phyloP scores from a whole-genome alignment of 257 asterid genomes.

The Datura wrightii region DNA sequence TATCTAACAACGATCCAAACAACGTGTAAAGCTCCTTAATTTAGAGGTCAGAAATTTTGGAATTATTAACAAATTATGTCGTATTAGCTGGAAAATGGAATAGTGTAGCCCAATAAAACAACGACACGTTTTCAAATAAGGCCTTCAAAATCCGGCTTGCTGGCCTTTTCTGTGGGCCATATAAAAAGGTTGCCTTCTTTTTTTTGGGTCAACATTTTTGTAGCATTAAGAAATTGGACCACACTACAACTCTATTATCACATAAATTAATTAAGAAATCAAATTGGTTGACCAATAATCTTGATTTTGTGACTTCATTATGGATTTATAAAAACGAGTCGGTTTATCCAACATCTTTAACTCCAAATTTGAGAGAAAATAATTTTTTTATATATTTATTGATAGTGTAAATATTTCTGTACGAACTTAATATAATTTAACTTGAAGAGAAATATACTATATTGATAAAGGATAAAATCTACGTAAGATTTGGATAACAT shows the following conservation, averaged over 20 bases:
- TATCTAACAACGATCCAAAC: too few species aligned
- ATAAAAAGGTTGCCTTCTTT: neutral
- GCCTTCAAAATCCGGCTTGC: neutral
- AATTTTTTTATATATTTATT: too few species aligned
- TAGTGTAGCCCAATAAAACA: neutral
- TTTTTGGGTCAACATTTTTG: slow-evolving; percentile 1
- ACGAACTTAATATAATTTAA: too few species aligned
- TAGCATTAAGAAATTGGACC: slow-evolving; percentile 19
- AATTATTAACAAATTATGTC: neutral
- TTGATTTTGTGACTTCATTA: slow-evolving; percentile 16
- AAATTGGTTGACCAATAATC: slow-evolving; percentile 36
- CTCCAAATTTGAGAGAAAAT: neutral
- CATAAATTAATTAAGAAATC: neutral
- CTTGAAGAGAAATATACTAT: too few species aligned
- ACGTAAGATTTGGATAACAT: too few species aligned
- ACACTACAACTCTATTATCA: neutral
- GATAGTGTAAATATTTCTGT: too few species aligned
- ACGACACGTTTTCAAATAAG: neutral
- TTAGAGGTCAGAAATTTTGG: neutral
- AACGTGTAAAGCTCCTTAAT: too few species aligned
- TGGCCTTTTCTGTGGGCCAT: neutral
- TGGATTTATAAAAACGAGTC: neutral
- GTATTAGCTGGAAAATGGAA: slow-evolving; percentile 17
- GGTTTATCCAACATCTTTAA: neutral
- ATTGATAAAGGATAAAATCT: too few species aligned